phyloP scores from a whole-genome alignment of 345 rosid species.

The Pseudoturritis turrita region DNA sequence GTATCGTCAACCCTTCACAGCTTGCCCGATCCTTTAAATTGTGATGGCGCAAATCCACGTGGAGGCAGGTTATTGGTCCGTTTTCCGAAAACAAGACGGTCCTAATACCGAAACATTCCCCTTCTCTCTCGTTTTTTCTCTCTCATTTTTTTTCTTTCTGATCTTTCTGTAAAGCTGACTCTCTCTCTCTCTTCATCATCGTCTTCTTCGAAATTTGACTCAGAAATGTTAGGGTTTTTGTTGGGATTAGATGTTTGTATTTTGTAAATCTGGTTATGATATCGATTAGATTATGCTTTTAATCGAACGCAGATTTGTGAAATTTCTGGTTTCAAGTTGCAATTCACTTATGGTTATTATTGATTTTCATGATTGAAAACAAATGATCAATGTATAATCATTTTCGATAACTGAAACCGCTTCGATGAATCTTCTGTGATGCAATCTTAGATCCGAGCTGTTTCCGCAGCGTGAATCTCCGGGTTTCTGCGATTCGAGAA shows the following conservation, averaged over 20 bases:
- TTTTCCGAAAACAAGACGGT: background rate
- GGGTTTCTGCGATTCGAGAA: background rate
- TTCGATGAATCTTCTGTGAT: slow-evolving; percentile 3
- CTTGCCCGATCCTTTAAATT: slow-evolving; percentile 57
- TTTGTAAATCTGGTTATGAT: slow-evolving; percentile 19
- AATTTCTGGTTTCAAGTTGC: background rate
- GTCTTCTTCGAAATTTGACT: slow-evolving; percentile 18
- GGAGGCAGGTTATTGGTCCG: slow-evolving; percentile 32
- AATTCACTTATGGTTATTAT: background rate
- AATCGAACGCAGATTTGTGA: background rate
- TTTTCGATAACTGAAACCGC: background rate
- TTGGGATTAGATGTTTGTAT: background rate
- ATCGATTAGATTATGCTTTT: background rate
- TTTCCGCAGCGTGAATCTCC: background rate
- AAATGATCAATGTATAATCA: background rate
- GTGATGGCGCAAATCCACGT: slow-evolving; percentile 39
- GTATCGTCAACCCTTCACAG: slow-evolving; percentile 77
- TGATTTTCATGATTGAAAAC: background rate
- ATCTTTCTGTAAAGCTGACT: slow-evolving; percentile 10
- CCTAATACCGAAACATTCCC: background rate
- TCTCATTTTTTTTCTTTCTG: background rate
- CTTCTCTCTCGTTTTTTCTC: too few species aligned
- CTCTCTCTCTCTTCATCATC: background rate
- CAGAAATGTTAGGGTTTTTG: slow-evolving; percentile 18
- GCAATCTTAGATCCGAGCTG: slow-evolving; percentile 3